A percentile compares a stretch with the other conserved stretches of the same genome.
Conservation (phyloP, 2,329 filamentous ascomycete genomes). For the Onygenales sp. region DNA sequence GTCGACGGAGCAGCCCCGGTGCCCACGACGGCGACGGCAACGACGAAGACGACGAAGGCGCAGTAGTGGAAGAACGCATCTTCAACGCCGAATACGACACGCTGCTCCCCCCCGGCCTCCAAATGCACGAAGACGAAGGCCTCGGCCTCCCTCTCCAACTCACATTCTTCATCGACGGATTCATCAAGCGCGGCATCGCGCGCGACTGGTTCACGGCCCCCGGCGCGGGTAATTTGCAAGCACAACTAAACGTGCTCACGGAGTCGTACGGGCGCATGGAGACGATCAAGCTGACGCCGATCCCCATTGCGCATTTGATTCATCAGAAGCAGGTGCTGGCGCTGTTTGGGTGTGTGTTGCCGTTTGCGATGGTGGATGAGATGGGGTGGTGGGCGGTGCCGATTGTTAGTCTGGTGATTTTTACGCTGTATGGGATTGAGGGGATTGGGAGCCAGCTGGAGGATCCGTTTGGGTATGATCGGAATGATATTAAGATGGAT, state of each 20-base stretch:
- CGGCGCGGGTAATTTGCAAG: constrained; percentile 48
- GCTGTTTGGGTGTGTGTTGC: constrained; percentile 50
- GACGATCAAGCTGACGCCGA: constrained; percentile 54
- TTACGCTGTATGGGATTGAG: constrained; percentile 56
- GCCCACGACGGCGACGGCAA: background rate
- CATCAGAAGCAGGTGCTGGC: constrained; percentile 56
- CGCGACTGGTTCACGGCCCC: constrained; percentile 52
- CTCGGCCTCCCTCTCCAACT: constrained; percentile 52
- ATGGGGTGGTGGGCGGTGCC: constrained; percentile 55
- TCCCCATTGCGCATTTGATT: constrained; percentile 56
- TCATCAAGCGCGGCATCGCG: constrained; percentile 47
- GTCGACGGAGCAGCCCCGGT: background rate
- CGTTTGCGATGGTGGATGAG: constrained; percentile 54
- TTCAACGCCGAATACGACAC: constrained; percentile 42
- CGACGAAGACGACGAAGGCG: constrained; percentile 15
- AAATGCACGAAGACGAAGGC: constrained; percentile 49
- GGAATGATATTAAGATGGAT: constrained; percentile 60
- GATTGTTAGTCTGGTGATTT: constrained; percentile 50
- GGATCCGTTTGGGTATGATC: constrained; percentile 57
- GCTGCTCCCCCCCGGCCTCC: constrained; percentile 40
- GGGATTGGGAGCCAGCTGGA: constrained; percentile 55
- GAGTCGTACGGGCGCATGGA: constrained; percentile 56
- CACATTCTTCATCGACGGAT: constrained; percentile 50
- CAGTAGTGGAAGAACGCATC: constrained; percentile 7
- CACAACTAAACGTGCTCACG: constrained; percentile 47